Conservation (phyloP, 129 eudicot genomes). For the Helianthus tuberosus region DNA sequence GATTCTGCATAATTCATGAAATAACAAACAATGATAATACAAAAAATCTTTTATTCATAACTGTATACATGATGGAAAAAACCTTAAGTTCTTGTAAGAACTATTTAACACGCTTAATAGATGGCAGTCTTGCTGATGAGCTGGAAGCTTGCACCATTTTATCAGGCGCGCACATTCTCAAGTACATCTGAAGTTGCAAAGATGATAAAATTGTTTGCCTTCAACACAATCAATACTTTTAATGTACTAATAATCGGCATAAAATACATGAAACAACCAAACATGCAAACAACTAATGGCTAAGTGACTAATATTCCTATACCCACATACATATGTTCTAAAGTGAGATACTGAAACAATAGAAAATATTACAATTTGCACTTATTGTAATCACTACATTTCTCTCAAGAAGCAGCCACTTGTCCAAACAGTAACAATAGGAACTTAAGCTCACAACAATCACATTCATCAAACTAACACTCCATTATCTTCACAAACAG, state of each 20-base stretch:
- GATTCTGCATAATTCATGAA: background rate
- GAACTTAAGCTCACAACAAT: no score
- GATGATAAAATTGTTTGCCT: background rate
- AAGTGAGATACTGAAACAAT: no score
- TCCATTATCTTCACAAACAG: no score
- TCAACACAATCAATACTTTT: background rate
- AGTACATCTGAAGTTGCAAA: slow-evolving; percentile 85
- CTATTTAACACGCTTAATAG: slow-evolving; percentile 92
- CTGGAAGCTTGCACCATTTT: slow-evolving; percentile 99
- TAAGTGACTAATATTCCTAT: no score
- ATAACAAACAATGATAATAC: background rate
- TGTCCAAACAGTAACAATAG: no score
- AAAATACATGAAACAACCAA: no score
- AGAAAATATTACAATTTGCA: no score
- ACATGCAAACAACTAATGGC: no score
- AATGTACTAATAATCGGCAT: background rate
- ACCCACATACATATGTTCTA: no score
- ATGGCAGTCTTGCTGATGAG: slow-evolving; percentile 88
- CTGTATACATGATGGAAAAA: slow-evolving; percentile 29
- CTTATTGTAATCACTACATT: no score
- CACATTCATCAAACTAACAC: no score
- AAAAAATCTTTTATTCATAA: background rate
- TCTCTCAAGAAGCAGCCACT: no score
- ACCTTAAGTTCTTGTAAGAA: slow-evolving; percentile 98
- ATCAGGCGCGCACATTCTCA: slow-evolving; percentile 81